A percentile compares a stretch with the other conserved stretches of the same genome.
Evolutionary conservation across 164 flowering plant genomes (phyloP).

Genomic region (Berberis vulgaris): DNA sequence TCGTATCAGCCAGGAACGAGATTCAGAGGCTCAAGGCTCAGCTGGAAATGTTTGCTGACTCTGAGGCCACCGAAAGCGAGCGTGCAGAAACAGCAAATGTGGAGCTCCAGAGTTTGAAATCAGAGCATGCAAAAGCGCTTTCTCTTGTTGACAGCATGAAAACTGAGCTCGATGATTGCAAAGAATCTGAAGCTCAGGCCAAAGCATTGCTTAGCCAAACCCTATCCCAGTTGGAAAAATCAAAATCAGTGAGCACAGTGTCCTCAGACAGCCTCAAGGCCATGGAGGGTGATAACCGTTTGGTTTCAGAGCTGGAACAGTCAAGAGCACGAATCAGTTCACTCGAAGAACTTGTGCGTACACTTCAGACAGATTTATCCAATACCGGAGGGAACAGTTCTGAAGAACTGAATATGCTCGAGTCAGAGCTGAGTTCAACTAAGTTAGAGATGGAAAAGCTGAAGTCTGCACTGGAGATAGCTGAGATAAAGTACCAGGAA

Average conservation of each 20-base stretch:
- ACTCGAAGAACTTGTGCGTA: conserved; percentile 48
- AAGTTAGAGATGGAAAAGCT: too few species aligned
- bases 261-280: neutral
- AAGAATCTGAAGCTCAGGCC: conserved; percentile 66
- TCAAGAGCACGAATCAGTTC: conserved; percentile 39
- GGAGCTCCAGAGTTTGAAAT: conserved; percentile 33
- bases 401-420: neutral
- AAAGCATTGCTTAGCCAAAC: conserved; percentile 39
- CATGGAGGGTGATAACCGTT: conserved; percentile 33
- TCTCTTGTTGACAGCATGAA: conserved; percentile 53
- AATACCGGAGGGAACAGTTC: conserved; percentile 5
- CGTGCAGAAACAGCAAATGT: neutral
- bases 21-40: conserved; percentile 51
- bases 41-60: conserved; percentile 38
- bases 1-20: conserved; percentile 60
- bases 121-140: conserved; percentile 39
- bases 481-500: too few species aligned
- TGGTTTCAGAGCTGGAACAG: conserved; percentile 47
- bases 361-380: conserved; percentile 33
- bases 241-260: conserved; percentile 27
- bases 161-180: conserved; percentile 36
- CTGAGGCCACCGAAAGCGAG: conserved; percentile 23
- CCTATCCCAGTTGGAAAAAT: conserved; percentile 48
- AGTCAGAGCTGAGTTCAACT: too few species aligned
- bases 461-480: too few species aligned